These are phyloP conservation scores for Apiosordaria backusii DNA, from an alignment of 495 filamentous ascomycete genomes.

Conservation along the genomic window DNA sequence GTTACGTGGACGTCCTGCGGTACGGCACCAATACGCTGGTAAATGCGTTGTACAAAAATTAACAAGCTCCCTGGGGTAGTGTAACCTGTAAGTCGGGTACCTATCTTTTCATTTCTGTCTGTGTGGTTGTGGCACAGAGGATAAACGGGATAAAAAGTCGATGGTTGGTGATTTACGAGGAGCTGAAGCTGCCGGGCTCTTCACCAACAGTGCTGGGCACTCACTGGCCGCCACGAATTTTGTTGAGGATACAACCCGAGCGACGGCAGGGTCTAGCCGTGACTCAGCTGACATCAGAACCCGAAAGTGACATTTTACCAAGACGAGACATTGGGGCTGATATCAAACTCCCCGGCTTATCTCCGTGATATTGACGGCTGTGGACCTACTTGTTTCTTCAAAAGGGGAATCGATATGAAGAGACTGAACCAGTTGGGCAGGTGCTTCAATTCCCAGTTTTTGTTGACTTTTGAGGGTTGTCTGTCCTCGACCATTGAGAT, in stretches of 20 bases:
- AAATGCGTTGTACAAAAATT: neutral
- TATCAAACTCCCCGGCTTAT: neutral
- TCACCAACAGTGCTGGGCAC: neutral
- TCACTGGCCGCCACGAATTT: neutral
- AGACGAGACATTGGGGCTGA: neutral
- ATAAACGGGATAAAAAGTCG: neutral
- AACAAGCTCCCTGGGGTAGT: neutral
- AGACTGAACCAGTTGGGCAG: neutral
- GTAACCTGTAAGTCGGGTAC: neutral
- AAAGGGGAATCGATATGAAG: neutral
- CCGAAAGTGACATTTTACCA: neutral
- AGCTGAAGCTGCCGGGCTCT: too few relatives aligned
- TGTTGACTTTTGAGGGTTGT: too few relatives aligned
- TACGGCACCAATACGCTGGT: neutral
- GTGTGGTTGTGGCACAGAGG: neutral
- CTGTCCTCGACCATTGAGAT: too few relatives aligned
- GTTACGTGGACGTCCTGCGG: neutral
- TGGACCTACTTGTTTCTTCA: neutral
- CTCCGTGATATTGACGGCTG: conserved; percentile 9
- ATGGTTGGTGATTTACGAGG: neutral
- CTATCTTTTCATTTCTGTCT: neutral
- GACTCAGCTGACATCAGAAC: neutral
- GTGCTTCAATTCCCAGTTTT: neutral
- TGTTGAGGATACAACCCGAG: neutral
- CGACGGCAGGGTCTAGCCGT: neutral